Evolutionary conservation across 2,329 filamentous ascomycete genomes (phyloP), one percentile per base, ranked within the genome.

Genomic region (Cladosporium halotolerans): DNA sequence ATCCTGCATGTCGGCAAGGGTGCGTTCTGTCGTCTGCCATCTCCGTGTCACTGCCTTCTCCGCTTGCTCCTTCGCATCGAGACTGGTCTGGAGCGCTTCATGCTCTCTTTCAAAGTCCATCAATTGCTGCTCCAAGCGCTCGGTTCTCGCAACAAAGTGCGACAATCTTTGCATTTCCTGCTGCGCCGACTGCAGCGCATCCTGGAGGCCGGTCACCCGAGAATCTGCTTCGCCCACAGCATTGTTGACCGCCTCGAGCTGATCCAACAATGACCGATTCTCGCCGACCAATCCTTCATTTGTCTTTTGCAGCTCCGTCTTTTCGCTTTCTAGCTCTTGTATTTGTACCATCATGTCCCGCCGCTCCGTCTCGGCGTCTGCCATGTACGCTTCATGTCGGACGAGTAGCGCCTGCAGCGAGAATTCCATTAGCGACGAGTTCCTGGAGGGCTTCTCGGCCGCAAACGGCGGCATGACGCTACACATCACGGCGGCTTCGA

Each of bases 321-420:
- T 96, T 61, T 84, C 79, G 47, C 70, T 70, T 72, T 95, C 89
- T 49, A 99, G 78, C 58, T 79, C 79, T 62, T 87, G 84, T 67
- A 96, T 90, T 57, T 81, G 87, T 44, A 76, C 71, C 42, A 81
- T 79, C 72, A 96, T 83, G 57, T 85, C 81, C 57, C 78, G 75
- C 56, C 91, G 87, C 68, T 96, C 90, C 62, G 84, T 83, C 75
- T 96, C 90, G 55, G 91, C 89, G 70, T 96, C 89, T 62, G 85
- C 85, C 79, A 96, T 92, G 72, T 95, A 96, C 55, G 88, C 84
- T 76, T 97, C 91, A 80, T 99, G 91, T 64, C 92, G 86, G 59
- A 86, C 83, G 40, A 99, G 82, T 53, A 99, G 79, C 56, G 90
- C 90, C 93, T 97, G 84, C 55, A 86, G 72, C 51, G 80, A 75